Conservation (phyloP, 257 asterid genomes). For the Galeopsis tetrahit region DNA sequence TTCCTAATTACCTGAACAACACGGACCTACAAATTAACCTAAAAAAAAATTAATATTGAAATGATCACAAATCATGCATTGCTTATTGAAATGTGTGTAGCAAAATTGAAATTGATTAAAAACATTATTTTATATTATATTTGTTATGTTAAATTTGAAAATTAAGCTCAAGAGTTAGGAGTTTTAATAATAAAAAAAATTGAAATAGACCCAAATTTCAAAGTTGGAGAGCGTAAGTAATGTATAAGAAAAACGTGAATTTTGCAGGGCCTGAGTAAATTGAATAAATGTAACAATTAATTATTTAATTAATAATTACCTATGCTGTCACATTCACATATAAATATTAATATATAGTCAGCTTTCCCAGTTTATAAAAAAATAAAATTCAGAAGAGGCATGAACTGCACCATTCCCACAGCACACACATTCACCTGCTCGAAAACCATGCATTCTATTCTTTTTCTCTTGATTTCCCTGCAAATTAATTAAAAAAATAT, state of each 20-base stretch:
- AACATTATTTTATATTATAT: too few species aligned
- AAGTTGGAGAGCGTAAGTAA: background rate
- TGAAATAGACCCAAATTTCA: background rate
- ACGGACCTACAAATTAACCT: too few species aligned
- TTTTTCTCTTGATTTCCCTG: slow-evolving; percentile 28
- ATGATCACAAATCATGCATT: too few species aligned
- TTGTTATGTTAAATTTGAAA: too few species aligned
- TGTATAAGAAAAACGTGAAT: background rate
- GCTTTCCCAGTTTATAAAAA: slow-evolving; percentile 19
- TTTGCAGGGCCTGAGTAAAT: background rate
- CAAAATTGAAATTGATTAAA: too few species aligned
- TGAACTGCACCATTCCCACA: slow-evolving; percentile 34
- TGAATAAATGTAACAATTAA: background rate
- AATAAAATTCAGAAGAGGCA: slow-evolving; percentile 24
- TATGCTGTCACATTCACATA: background rate
- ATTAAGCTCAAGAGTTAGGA: too few species aligned
- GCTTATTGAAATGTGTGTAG: too few species aligned
- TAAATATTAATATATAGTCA: background rate
- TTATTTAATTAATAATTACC: background rate
- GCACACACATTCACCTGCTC: slow-evolving; percentile 26
- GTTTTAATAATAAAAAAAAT: too few species aligned
- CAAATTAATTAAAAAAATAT: slow-evolving; percentile 4
- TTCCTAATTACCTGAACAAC: too few species aligned
- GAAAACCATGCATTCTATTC: slow-evolving; percentile 38
- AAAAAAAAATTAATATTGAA: too few species aligned